Evolutionary conservation across 305 asterid species (phyloP), one percentile per base, ranked within the genome.

Genomic region (Rubia occidens): DNA sequence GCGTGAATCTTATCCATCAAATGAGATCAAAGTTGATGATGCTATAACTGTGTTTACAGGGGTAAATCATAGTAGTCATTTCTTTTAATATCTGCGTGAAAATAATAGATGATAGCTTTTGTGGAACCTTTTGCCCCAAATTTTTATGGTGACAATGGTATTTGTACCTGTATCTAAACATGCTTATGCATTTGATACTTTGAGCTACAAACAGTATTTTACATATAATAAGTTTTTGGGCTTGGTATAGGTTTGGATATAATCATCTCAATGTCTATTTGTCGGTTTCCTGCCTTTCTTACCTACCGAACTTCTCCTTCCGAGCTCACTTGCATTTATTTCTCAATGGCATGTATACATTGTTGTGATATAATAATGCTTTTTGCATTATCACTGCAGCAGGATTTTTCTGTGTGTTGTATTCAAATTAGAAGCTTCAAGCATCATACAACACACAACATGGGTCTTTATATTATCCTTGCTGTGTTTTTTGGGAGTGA

Each of bases 41-140:
- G 93, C 96, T 70, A 71, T 90, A 67, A 86, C 97, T 17, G 99
- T 89, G 70, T 94, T 94, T 69, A 94, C 97, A 8, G 99, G 99
- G 72, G 99, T 90, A 85, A 79, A 93, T 80, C 67, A 20, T 24
- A 24, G 1, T 18, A 26, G 32, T 18, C 14, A 64, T 11, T 18
- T 44, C 37, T 17, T 29, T 43, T 17, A 6, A 53, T 4, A 54
- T 29, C 17, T 67, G 43, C 29, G 72, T 32, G 14, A 20, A 42
- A 64, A 18, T 43, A 11, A 21, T 8, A 43, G 24, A 10, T 40
- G 29, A 18, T 44, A 29, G 18, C 47, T n/a, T n/a, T 40, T 61
- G 6, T 60, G n/a, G 70, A 40, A 51, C 60, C 42, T 59, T 47
- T 13, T 11, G 4, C 45, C 71, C 54, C 17, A 45, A 18, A 54